These are phyloP conservation scores for Backusella parvicylindrica DNA, from an alignment of 192 early-diverging fungal species.

Conservation along the genomic window DNA sequence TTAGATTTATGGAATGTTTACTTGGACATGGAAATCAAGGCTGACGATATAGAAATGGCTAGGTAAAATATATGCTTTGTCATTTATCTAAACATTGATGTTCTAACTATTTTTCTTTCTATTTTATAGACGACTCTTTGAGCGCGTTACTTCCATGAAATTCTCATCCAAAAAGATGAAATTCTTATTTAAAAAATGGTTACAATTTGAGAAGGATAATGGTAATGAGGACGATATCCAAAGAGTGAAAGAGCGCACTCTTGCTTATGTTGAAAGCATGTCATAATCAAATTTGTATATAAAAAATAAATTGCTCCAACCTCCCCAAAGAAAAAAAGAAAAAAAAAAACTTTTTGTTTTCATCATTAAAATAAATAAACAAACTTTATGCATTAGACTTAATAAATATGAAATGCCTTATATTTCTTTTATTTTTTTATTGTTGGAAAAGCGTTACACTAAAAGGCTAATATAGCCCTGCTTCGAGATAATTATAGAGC, in stretches of 20 bases:
- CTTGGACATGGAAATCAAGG: conserved; percentile 92
- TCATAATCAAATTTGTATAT: conserved; percentile 13
- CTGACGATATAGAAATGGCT: conserved; percentile 61
- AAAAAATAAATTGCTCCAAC: background rate
- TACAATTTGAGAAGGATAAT: conserved; percentile 90
- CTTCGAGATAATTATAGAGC: background rate
- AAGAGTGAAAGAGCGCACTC: conserved; percentile 84
- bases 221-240: conserved; percentile 77
- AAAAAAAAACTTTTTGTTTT: background rate
- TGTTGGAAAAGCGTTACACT: background rate
- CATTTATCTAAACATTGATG: background rate
- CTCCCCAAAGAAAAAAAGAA: too few relatives aligned
- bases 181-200: conserved; percentile 98
- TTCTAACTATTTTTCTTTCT: background rate
- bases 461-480: background rate
- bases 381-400: background rate
- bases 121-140: conserved; percentile 68
- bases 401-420: background rate
- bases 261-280: conserved; percentile 77
- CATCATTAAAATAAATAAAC: conserved; percentile 1
- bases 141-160: conserved; percentile 85
- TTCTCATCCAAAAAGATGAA: conserved; percentile 98
- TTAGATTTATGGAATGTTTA: conserved; percentile 97
- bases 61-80: conserved; percentile 38
- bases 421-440: background rate